Conservation (phyloP, 2,329 filamentous ascomycete genomes). For the Trichoderma sp. region DNA sequence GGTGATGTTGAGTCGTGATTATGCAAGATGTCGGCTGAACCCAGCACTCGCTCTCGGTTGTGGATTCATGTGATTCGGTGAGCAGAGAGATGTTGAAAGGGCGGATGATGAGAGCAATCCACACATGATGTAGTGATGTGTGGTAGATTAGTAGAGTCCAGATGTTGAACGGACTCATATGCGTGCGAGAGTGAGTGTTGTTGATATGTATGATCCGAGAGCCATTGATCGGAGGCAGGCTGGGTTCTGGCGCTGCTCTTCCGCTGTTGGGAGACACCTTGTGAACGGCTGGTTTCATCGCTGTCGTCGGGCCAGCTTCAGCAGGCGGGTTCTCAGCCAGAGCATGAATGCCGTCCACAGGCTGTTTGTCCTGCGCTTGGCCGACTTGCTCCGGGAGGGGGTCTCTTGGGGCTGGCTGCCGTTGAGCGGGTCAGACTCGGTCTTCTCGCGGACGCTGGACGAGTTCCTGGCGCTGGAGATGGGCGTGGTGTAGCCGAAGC, state of each 20-base stretch:
- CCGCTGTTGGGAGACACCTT: not conserved
- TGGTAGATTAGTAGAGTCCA: not conserved
- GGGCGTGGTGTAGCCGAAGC: conserved; percentile 36
- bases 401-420: conserved; percentile 45
- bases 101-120: not conserved
- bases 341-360: conserved; percentile 66
- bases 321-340: conserved; percentile 61
- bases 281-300: conserved; percentile 22
- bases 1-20: not conserved
- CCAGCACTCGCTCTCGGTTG: conserved; percentile 19
- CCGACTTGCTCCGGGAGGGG: conserved; percentile 48
- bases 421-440: conserved; percentile 35
- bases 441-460: conserved; percentile 45
- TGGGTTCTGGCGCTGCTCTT: not conserved
- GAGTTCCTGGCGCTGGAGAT: conserved; percentile 39
- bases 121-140: not conserved
- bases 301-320: conserved; percentile 48
- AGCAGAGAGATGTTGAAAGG: conserved; percentile 3
- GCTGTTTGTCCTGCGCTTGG: conserved; percentile 63
- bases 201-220: not conserved
- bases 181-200: not conserved
- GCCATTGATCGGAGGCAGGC: not conserved
- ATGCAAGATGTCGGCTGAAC: conserved; percentile 12
- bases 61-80: conserved; percentile 9
- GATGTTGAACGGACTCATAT: not conserved